Percentiles rank a stretch among this genome's conserved stretches.
phyloP scores from a whole-genome alignment of 352 stramenopile species.

The Phytophthora rubi region DNA sequence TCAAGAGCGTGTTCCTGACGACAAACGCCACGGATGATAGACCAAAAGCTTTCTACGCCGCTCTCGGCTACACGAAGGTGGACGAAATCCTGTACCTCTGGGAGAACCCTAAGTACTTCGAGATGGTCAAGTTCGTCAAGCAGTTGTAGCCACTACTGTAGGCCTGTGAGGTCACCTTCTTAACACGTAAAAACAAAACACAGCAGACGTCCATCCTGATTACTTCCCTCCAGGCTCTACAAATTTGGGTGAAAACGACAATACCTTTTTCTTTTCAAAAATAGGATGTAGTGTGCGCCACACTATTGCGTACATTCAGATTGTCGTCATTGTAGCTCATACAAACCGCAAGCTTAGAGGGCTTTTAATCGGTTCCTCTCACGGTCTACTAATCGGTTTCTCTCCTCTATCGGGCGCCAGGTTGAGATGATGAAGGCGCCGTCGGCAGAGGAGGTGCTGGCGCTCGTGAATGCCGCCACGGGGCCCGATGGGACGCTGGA shows the following conservation, averaged over 20 bases:
- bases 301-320: neutral
- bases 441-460: slow-evolving; percentile 63
- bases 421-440: slow-evolving; percentile 45
- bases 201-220: no score
- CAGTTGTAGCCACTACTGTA: slow-evolving; percentile 13
- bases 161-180: no score
- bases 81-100: slow-evolving; percentile 16
- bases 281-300: slow-evolving; percentile 2
- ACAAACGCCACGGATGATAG: slow-evolving; percentile 20
- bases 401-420: neutral
- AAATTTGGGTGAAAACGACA: no score
- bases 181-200: no score
- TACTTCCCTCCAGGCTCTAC: no score
- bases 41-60: slow-evolving; percentile 28
- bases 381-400: slow-evolving; percentile 33
- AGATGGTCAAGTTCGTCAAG: slow-evolving; percentile 30
- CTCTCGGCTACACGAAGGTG: slow-evolving; percentile 26
- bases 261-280: slow-evolving; percentile 8
- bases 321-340: neutral
- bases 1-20: slow-evolving; percentile 29
- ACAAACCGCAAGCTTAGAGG: no score
- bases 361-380: no score
- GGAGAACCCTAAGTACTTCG: slow-evolving; percentile 24
- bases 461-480: slow-evolving; percentile 55
- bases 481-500: slow-evolving; percentile 42